Evolutionary conservation across 495 filamentous ascomycete genomes (phyloP).

Genomic region (Articulospora tetracladia): DNA sequence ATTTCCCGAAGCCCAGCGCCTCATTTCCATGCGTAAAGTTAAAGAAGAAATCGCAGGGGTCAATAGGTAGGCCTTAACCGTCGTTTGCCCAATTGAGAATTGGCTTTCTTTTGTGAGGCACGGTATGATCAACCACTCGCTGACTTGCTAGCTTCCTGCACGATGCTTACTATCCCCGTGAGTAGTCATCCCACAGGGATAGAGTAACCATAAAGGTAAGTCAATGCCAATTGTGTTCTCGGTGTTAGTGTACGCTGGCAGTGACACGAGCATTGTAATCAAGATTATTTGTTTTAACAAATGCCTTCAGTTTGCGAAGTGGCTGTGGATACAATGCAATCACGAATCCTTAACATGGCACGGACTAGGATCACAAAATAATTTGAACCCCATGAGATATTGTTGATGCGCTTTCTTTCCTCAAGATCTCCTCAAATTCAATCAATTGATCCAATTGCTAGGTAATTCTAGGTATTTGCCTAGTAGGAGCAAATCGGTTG

Average conservation of each 20-base stretch:
- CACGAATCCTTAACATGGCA: background rate
- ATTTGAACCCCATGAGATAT: no score
- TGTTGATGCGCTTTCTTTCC: no score
- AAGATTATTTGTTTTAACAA: background rate
- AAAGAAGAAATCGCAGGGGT: background rate
- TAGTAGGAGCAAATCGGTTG: no score
- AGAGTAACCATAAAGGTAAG: background rate
- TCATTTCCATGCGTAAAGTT: background rate
- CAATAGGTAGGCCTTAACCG: background rate
- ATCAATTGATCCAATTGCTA: no score
- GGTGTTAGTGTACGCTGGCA: background rate
- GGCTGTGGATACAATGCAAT: background rate
- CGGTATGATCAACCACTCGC: background rate
- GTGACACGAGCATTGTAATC: background rate
- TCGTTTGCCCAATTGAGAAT: background rate
- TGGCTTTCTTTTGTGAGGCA: background rate
- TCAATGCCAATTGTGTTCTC: background rate
- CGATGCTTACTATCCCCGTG: conserved; percentile 1
- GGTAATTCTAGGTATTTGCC: no score
- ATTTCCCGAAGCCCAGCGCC: background rate
- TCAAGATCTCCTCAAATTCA: no score
- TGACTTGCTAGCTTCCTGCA: conserved; percentile 4
- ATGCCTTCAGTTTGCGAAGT: no score
- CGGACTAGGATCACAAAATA: background rate
- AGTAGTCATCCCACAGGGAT: background rate